Base-by-base conservation (phyloP, 352 stramenopile species). In the Phytophthora lateralis region DNA sequence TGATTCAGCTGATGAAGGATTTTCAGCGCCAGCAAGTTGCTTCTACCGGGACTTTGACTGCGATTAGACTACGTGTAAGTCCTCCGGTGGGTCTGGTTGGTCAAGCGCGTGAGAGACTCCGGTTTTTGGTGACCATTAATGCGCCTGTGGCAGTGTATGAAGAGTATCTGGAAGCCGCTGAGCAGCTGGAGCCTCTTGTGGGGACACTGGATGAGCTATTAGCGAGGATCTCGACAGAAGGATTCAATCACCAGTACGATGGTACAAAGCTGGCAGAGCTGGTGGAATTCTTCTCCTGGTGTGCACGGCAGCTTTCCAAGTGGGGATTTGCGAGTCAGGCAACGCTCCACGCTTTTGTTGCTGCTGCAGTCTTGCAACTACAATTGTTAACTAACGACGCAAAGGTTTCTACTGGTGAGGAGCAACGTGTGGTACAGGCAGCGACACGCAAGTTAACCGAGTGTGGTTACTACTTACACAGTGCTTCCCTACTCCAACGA, bases 91-190 rank as follows among this genome's bases (percentile, higher is more conserved):
- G 6, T 54, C n/a, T 61, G 4, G 32, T 63, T 9, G 20, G 14
- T 3, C 76, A 82, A 69, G 65, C 53, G 11, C 37, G 48, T n/a
- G n/a, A 48, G n/a, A 71, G 76, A 26, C 63, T 85, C 9, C 34
- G 71, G 55, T 73, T 72, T 60, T 62, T 82, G 24, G 35, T 63
- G n/a, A 37, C 48, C 17, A 69, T 68, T 4, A 82, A 85, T 48
- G 46, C 62, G 0, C 70, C 71, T 11, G 39, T 76, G 2, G 21
- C 59, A 14, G 60, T 74, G 7, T 75, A 69, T 27, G 67, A 76
- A 63, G 72, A 65, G 4, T 85, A 68, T 55, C 32, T 55, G 11
- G 55, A 71, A 27, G 44, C 50, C 29, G 21, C 14, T 8, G 38
- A 63, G 5, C 21, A 44, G 41, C 35, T 79, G 45, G 45, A 42